Base-by-base conservation (phyloP, 352 stramenopile species). In the Halophytophthora polymorphica region DNA sequence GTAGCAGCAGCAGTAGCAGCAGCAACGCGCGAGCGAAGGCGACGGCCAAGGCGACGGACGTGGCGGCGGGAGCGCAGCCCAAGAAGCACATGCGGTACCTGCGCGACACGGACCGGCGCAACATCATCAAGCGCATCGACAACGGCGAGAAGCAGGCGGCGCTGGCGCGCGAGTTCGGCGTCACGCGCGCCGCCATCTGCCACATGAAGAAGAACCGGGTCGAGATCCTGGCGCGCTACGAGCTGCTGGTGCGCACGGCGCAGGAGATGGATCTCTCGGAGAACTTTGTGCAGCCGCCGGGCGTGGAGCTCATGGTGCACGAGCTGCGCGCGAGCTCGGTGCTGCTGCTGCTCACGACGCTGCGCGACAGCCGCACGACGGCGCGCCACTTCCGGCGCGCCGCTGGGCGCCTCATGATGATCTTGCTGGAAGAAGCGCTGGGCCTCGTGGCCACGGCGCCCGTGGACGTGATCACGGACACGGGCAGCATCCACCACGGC, bases 351-450 rank as follows among this genome's bases (percentile, higher is more conserved):
- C 62, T 85, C 39, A 83, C 73, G 15, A 73, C 67, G 11, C 56
- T 85, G 33, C 64, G 73, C 0, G 70, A 85, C 25, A 58, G 43
- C 6, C 61, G 52, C 6, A 71, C 61, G 6, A 54, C 13, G 34
- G 41, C 58, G 12, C 52, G 42, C 2, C 56, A 42, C 0, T 87
- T 80, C 41, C 73, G 71, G 1, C 61, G 68, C 14, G 60, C 73
- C 1, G 60, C 70, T 13, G 56, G 73, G 0, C 58, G 76, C 15
- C 50, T 87, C 5, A 82, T 83, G 35, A 79, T 78, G 58, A 70
- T 86, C 18, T 50, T 88, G 13, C 48, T 88, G 4, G 77, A 88
- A 48, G 74, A 86, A 56, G 64, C 74, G 1, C 41, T 85, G 17
- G 61, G 61, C 7, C 47, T 64, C 10, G 21, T 76, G 3, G 53